These are phyloP conservation scores for Blastomyces parvus DNA, from an alignment of 2,329 filamentous ascomycete species.

Conservation along the genomic window DNA sequence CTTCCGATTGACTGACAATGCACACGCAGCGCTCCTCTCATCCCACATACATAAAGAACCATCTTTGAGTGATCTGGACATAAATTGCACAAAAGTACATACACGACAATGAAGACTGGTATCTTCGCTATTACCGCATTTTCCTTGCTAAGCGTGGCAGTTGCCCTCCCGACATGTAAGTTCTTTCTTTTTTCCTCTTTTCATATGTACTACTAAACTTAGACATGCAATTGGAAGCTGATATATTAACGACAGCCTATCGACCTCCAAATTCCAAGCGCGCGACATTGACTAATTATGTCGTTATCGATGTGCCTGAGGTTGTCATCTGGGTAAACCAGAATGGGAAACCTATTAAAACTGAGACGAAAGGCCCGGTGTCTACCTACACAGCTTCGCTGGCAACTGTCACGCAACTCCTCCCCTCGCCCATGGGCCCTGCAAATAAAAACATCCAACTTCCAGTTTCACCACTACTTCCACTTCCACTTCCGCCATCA, in stretches of 20 bases:
- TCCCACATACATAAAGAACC: not conserved
- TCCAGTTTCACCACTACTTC: not conserved
- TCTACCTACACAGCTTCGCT: conserved; percentile 47
- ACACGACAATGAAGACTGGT: conserved; percentile 38
- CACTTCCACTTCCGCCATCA: not conserved
- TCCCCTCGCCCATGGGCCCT: not conserved
- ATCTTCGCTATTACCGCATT: conserved; percentile 30
- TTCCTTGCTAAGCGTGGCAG: conserved; percentile 34
- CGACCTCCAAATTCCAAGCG: conserved; percentile 30
- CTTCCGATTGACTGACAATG: not conserved
- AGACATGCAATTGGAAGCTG: not conserved
- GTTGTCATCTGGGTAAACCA: conserved; percentile 53
- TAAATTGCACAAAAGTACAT: not conserved
- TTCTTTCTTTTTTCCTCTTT: conserved; percentile 6
- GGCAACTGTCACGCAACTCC: not conserved
- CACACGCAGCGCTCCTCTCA: conserved; percentile 6
- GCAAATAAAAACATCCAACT: not conserved
- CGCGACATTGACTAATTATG: conserved; percentile 28
- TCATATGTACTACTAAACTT: not conserved
- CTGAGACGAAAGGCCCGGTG: conserved; percentile 33
- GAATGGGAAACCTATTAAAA: conserved; percentile 43
- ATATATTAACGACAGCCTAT: conserved; percentile 15
- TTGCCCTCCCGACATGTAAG: conserved; percentile 35
- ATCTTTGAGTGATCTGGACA: not conserved
- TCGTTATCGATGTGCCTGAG: conserved; percentile 38